Conservation (phyloP, 1,284 basidiomycete species). For the Sporisorium iseilematis-ciliati region DNA sequence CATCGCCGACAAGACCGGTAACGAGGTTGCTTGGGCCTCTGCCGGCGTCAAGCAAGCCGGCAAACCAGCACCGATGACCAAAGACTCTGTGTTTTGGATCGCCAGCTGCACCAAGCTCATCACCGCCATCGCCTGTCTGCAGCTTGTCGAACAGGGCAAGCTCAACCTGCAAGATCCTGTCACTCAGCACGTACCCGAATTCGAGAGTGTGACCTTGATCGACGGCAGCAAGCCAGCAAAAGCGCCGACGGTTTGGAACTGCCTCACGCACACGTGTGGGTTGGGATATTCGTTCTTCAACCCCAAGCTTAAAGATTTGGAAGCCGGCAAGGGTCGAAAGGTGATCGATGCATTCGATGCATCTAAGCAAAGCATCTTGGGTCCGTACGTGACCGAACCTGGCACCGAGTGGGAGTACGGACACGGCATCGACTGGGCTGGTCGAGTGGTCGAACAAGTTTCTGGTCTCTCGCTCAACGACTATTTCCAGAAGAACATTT, state of each 20-base stretch:
- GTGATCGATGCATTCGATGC: slow-evolving; percentile 41
- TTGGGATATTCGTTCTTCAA: slow-evolving; percentile 54
- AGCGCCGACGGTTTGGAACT: slow-evolving; percentile 51
- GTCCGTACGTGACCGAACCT: slow-evolving; percentile 51
- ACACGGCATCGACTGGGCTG: slow-evolving; percentile 54
- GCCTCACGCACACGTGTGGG: slow-evolving; percentile 53
- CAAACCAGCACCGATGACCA: slow-evolving; percentile 43
- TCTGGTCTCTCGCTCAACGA: slow-evolving; percentile 54
- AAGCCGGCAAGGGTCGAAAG: slow-evolving; percentile 23
- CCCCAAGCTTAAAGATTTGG: slow-evolving; percentile 26
- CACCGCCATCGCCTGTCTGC: slow-evolving; percentile 66
- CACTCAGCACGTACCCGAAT: slow-evolving; percentile 58
- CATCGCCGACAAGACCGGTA: slow-evolving; percentile 54
- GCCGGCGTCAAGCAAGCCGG: slow-evolving; percentile 54
- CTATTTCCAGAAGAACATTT: slow-evolving; percentile 60
- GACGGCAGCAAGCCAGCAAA: slow-evolving; percentile 46
- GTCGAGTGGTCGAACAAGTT: slow-evolving; percentile 47
- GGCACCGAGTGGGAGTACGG: slow-evolving; percentile 60
- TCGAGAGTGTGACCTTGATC: slow-evolving; percentile 49
- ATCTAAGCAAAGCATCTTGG: slow-evolving; percentile 19
- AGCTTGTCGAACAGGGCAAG: slow-evolving; percentile 66
- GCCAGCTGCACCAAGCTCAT: slow-evolving; percentile 68
- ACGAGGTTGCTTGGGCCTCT: slow-evolving; percentile 51
- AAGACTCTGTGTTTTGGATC: slow-evolving; percentile 59
- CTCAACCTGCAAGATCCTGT: slow-evolving; percentile 59